Evolutionary conservation across 441 rosid genomes (phyloP).

Genomic region (Pelargonium fulgidum): DNA sequence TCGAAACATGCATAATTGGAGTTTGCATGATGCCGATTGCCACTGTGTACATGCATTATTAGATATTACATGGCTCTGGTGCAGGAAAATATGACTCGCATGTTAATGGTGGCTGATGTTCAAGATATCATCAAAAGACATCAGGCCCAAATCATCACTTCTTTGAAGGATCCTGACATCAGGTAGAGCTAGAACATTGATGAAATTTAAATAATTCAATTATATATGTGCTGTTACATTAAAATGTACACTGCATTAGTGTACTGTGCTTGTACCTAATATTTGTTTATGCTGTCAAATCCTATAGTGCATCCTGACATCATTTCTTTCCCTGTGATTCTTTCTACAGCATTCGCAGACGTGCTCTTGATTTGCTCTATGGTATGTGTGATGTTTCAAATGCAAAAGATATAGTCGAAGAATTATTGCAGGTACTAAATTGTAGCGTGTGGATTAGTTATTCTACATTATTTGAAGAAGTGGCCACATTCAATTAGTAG

Average conservation of each 20-base stretch:
- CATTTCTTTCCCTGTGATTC: conserved; percentile 22
- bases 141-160: conserved; percentile 92
- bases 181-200: conserved; percentile 46
- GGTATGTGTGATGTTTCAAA: conserved; percentile 99
- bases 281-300: neutral
- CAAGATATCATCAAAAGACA: conserved; percentile 93
- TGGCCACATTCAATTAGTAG: conserved; percentile 5
- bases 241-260: no score
- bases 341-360: conserved; percentile 76
- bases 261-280: conserved; percentile 9
- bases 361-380: conserved; percentile 97
- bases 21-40: neutral
- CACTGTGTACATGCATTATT: conserved; percentile 9
- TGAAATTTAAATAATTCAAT: neutral
- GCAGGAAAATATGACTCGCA: conserved; percentile 98
- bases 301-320: conserved; percentile 18
- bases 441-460: conserved; percentile 12
- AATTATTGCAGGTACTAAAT: conserved; percentile 71
- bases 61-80: conserved; percentile 19
- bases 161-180: conserved; percentile 91
- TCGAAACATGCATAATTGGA: neutral
- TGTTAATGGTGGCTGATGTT: conserved; percentile 94
- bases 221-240: no score
- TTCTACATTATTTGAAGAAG: conserved; percentile 13
- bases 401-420: conserved; percentile 99